Percentiles rank a stretch among this genome's conserved stretches.
These are phyloP conservation scores for Cystobasidium tubakii DNA, from an alignment of 768 basidiomycete genomes.

Conservation along the genomic window DNA sequence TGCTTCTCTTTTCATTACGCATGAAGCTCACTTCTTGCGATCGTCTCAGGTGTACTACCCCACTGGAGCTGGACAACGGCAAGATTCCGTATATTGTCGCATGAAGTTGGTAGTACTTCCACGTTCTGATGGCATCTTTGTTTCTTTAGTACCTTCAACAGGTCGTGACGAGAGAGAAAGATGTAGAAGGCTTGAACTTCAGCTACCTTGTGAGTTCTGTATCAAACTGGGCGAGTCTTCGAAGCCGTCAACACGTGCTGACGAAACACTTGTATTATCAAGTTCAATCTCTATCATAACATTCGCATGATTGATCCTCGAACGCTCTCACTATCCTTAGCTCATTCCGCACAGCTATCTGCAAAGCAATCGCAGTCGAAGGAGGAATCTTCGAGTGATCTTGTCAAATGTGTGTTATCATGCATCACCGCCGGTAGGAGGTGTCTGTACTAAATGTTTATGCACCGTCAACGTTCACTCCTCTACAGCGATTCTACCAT, in stretches of 20 bases:
- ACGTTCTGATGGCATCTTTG: too few species aligned
- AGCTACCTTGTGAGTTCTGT: conserved; percentile 80
- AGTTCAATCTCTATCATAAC: conserved; percentile 54
- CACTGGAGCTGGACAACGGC: conserved; percentile 83
- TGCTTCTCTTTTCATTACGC: not conserved
- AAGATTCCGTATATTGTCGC: conserved; percentile 50
- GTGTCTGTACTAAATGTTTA: too few species aligned
- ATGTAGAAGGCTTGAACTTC: conserved; percentile 89
- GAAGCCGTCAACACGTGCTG: not conserved
- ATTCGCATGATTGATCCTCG: conserved; percentile 83
- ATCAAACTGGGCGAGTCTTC: conserved; percentile 72
- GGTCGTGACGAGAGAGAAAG: conserved; percentile 90
- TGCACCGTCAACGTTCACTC: too few species aligned
- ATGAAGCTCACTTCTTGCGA: conserved; percentile 4
- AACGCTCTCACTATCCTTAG: conserved; percentile 56
- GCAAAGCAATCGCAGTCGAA: conserved; percentile 41
- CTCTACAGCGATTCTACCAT: conserved; percentile 78
- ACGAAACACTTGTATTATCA: not conserved
- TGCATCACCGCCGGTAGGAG: too few species aligned
- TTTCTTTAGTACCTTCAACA: conserved; percentile 98
- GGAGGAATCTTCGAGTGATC: conserved; percentile 66
- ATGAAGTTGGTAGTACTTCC: not conserved
- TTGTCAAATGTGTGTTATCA: conserved; percentile 58
- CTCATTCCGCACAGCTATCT: conserved; percentile 36
- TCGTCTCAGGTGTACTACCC: conserved; percentile 79